Base-by-base conservation (phyloP, 805 yeast species). In the Ogataea parapolymorpha region DNA sequence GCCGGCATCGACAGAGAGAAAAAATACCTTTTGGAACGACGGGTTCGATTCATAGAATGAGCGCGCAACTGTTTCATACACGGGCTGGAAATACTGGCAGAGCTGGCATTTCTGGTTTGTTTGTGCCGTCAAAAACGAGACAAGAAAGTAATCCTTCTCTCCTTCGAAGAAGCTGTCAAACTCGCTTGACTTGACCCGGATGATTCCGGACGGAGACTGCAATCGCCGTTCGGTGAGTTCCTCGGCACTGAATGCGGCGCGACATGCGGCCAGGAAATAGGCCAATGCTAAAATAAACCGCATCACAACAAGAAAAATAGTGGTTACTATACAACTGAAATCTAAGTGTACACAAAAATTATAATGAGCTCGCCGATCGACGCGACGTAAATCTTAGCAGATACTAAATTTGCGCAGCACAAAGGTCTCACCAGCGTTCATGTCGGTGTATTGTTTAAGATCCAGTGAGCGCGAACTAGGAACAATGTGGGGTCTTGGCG, bases 1-100 rank as follows among this genome's bases (percentile, higher is more conserved):
- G 2, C 55, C 48, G 37, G 78, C 71, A 44, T 83, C 90, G 10
- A 76, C 72, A 30, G 67, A 62, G 26, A 70, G 65, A 55, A 81
- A 72, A 53, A 69, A 67, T 11, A 77, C 60, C 24, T 65, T 58
- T 45, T 66, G 51, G 17, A 68, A 55, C 5, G 59, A 57, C 1
- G 74, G 68, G 45, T 74, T 66, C 44, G 79, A 75, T 5, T 51
- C 39, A 29, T 62, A 54, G 60, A 78, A 75, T 2, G 76, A 62
- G 1, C 49, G 50, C 0, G 77, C 63, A 0, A 78, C 78, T 18
- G 55, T 56, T 6, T 65, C 55, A 27, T 70, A 62, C 2, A 71
- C 62, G 0, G 67, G 63, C 26, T 68, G 66, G 42, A 82, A 64
- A 6, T 59, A 64, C 14, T 39, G 44, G 53, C 91, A 83, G 22